Base-by-base conservation (phyloP, 352 stramenopile genomes). In the Phytophthora tubulina region DNA sequence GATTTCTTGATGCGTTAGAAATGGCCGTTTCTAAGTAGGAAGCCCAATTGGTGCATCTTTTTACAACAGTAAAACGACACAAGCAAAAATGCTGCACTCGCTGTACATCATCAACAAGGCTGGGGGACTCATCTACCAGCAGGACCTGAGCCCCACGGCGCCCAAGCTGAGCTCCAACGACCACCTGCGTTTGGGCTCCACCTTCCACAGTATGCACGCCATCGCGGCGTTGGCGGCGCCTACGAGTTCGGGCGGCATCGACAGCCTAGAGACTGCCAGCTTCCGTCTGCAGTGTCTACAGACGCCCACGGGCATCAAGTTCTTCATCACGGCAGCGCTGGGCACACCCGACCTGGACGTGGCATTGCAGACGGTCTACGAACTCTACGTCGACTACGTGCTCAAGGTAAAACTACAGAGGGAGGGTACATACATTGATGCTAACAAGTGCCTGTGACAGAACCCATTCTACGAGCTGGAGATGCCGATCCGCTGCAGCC, bases 391-490 rank as follows among this genome's bases (percentile, higher is more conserved):
- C 39, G 95, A 98, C 85, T 98, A 97, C 63, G 95, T 98, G 63
- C 92, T 98, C 67, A 98, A 98, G 90, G 91, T 95, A 68, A 6
- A 54, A 36, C 14, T 8, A 39, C 42, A 15, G 42, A 38, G 3
- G n/a, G n/a, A 31, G 46, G 45, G 17, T 27, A 27, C 21, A 27
- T 27, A 27, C 21, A 27, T 27, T 27, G 21, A 27, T 27, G 21
- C 21, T 27, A 27, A 27, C 11, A 6, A 65, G 27, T 48, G 17
- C 33, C 56, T 21, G 8, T n/a, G 15, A 14, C 39, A 94, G 92
- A 98, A 98, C 66, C 95, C 95, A 13, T 98, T 98, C 70, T 98
- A 98, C 73, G 94, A 98, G 75, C 82, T 98, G 32, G 95, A 98
- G 73, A 98, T 98, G 92, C 94, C 95, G 10, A 98, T 98, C 70